A percentile compares a stretch with the other conserved stretches of the same genome.
phyloP scores from a whole-genome alignment of 176 grass and related monocot genomes.

The Thinopyrum elongatum region DNA sequence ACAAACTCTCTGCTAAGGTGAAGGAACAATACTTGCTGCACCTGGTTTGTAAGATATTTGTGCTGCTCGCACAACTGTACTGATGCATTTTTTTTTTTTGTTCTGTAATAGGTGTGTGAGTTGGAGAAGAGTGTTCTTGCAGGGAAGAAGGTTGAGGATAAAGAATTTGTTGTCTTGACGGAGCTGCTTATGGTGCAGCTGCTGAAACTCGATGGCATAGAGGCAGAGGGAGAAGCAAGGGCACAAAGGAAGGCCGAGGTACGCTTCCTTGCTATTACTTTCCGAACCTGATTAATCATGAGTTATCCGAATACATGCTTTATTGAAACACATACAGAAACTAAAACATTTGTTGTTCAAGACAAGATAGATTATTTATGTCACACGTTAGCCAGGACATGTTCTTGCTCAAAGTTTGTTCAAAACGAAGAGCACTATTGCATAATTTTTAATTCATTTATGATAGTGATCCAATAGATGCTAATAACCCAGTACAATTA shows the following conservation, averaged over 20 bases:
- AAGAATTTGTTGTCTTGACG: constrained; percentile 73
- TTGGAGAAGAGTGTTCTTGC: constrained; percentile 60
- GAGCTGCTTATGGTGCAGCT: constrained; percentile 94
- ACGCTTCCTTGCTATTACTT: constrained; percentile 3
- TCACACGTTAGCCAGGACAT: background rate
- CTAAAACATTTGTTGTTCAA: background rate
- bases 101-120: constrained; percentile 57
- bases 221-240: constrained; percentile 90
- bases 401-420: background rate
- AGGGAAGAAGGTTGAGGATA: constrained; percentile 69
- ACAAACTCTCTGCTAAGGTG: constrained; percentile 78
- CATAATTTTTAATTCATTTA: background rate
- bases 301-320: background rate
- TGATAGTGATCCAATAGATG: background rate
- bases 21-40: background rate
- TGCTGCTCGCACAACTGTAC: background rate
- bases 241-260: constrained; percentile 86
- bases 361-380: background rate
- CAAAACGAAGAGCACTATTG: background rate
- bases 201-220: constrained; percentile 80
- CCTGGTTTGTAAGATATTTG: background rate
- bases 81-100: constrained; percentile 1
- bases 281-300: background rate
- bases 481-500: background rate
- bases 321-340: background rate